phyloP scores from a whole-genome alignment of 2,329 filamentous ascomycete species.

The Microascus cirrosus region DNA sequence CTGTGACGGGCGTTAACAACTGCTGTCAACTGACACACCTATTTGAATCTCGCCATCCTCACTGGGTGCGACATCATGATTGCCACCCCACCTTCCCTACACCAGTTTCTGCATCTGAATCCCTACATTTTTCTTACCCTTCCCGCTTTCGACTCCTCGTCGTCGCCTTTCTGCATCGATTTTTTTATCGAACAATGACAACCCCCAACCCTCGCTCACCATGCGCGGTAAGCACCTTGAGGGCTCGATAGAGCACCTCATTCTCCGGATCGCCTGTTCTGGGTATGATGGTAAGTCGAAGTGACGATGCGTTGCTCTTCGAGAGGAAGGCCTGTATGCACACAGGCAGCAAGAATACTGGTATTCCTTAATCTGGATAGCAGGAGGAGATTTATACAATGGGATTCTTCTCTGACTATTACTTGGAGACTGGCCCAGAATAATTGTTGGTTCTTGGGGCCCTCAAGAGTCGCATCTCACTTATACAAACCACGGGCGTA shows the following conservation, averaged over 20 bases:
- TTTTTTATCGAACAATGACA: neutral
- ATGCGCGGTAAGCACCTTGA: conserved; percentile 8
- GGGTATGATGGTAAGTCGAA: conserved; percentile 8
- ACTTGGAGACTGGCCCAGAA: neutral
- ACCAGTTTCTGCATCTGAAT: neutral
- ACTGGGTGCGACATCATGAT: neutral
- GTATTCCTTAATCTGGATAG: neutral
- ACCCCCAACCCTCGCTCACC: neutral
- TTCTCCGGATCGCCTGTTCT: conserved; percentile 9
- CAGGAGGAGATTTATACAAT: neutral
- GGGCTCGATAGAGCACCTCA: conserved; percentile 8
- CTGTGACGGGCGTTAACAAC: neutral
- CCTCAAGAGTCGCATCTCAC: neutral
- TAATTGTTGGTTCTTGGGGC: neutral
- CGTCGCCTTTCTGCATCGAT: neutral
- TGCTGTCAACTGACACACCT: neutral
- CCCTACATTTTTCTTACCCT: neutral
- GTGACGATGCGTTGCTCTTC: neutral
- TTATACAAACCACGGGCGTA: neutral
- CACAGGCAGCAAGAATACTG: neutral
- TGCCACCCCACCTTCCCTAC: neutral
- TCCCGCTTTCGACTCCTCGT: conserved; percentile 5
- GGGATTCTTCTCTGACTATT: neutral
- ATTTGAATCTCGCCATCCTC: neutral
- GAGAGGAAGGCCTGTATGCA: neutral